These are phyloP conservation scores for Acanthamoeba sp. DNA, from an alignment of 208 protist species.

Conservation along the genomic window DNA sequence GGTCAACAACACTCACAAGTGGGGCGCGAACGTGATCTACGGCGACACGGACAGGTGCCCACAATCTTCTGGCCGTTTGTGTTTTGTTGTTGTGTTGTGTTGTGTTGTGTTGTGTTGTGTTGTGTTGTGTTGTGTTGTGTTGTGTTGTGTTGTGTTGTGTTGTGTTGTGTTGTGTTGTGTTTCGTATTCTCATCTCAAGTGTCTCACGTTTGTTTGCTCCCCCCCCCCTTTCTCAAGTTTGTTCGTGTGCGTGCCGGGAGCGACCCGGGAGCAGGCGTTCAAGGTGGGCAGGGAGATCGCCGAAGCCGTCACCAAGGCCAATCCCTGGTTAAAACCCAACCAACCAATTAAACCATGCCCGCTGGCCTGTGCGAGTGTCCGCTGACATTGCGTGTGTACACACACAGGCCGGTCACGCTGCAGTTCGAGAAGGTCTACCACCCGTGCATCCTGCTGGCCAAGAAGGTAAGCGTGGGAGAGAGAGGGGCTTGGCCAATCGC, in stretches of 20 bases:
- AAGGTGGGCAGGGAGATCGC: constrained; percentile 87
- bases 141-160: no score
- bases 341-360: no score
- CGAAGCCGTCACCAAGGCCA: constrained; percentile 80
- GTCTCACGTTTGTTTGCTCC: constrained; percentile 34
- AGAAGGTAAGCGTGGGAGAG: constrained; percentile 85
- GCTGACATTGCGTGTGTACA: not conserved
- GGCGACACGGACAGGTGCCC: constrained; percentile 93
- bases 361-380: not conserved
- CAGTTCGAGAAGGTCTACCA: constrained; percentile 94
- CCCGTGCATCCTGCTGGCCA: constrained; percentile 91
- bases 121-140: no score
- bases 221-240: not conserved
- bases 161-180: no score
- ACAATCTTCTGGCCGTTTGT: no score
- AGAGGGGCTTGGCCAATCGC: no score
- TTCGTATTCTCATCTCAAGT: no score
- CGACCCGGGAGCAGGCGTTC: constrained; percentile 89
- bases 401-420: constrained; percentile 87
- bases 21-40: constrained; percentile 91
- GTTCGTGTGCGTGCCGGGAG: constrained; percentile 86
- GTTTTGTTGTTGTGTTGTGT: no score
- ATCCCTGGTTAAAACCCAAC: no score
- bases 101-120: no score
- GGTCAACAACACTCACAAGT: constrained; percentile 77